Conservation (phyloP, 805 yeast genomes). For the Yarrowia bubula region DNA sequence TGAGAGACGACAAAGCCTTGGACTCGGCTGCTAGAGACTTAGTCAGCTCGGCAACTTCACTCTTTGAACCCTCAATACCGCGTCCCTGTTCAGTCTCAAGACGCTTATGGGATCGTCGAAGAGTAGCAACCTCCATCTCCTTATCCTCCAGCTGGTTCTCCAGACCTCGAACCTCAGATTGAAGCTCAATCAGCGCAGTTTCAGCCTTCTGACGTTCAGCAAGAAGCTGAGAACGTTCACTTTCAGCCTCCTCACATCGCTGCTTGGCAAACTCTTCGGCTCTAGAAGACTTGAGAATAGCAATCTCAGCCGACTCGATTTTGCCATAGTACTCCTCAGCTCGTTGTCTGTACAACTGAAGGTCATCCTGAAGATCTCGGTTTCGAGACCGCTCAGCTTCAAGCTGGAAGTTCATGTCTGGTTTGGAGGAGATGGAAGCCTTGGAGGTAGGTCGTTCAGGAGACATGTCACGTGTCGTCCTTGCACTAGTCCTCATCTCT, state of each 20-base stretch:
- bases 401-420: constrained; percentile 52
- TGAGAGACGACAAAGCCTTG: neutral
- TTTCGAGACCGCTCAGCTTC: constrained; percentile 58
- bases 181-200: constrained; percentile 51
- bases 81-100: constrained; percentile 5
- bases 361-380: constrained; percentile 51
- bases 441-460: constrained; percentile 5
- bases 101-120: neutral
- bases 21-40: constrained; percentile 11
- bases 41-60: constrained; percentile 36
- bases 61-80: neutral
- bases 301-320: constrained; percentile 75
- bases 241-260: constrained; percentile 54
- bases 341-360: constrained; percentile 63
- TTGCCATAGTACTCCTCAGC: constrained; percentile 72
- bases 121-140: constrained; percentile 45
- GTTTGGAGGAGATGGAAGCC: neutral
- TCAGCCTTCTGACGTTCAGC: constrained; percentile 56
- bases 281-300: constrained; percentile 60
- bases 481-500: neutral
- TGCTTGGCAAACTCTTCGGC: constrained; percentile 54
- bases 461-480: neutral
- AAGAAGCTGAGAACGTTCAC: constrained; percentile 47
- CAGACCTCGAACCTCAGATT: constrained; percentile 49
- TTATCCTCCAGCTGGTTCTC: constrained; percentile 58